Conservation (phyloP, 2,329 filamentous ascomycete genomes). For the Fusarium nanum region DNA sequence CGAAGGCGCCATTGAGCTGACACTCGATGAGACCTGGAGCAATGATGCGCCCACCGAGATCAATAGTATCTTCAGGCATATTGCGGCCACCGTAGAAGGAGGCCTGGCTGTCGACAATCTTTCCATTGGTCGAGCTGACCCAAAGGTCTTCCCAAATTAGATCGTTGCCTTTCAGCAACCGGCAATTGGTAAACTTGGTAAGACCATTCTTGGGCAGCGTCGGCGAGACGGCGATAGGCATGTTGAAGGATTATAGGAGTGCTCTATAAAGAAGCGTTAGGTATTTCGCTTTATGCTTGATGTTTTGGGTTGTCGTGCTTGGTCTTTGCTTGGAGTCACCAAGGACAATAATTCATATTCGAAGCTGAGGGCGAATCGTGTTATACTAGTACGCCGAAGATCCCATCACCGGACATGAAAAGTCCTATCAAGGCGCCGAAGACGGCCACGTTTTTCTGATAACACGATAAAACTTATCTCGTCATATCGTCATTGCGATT, state of each 20-base stretch:
- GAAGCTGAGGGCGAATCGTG: constrained; percentile 14
- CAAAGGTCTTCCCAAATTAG: constrained; percentile 86
- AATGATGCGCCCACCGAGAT: constrained; percentile 85
- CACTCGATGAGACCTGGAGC: constrained; percentile 90
- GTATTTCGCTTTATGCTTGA: constrained; percentile 5
- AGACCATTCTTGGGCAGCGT: constrained; percentile 64
- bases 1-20: constrained; percentile 91
- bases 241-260: constrained; percentile 46
- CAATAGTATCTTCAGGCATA: constrained; percentile 78
- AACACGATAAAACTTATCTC: constrained; percentile 21
- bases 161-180: constrained; percentile 74
- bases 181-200: constrained; percentile 91
- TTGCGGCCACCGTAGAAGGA: constrained; percentile 75
- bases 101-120: constrained; percentile 78
- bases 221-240: constrained; percentile 61
- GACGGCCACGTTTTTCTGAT: constrained; percentile 37
- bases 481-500: constrained; percentile 38
- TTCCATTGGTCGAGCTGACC: constrained; percentile 84
- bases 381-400: constrained; percentile 36
- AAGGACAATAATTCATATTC: constrained; percentile 20
- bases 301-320: background rate
- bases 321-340: constrained; percentile 16
- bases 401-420: constrained; percentile 5
- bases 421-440: constrained; percentile 36
- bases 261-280: constrained; percentile 17